Conservation (phyloP, 2,329 filamentous ascomycete species). For the Trichoderma guizhouense region DNA sequence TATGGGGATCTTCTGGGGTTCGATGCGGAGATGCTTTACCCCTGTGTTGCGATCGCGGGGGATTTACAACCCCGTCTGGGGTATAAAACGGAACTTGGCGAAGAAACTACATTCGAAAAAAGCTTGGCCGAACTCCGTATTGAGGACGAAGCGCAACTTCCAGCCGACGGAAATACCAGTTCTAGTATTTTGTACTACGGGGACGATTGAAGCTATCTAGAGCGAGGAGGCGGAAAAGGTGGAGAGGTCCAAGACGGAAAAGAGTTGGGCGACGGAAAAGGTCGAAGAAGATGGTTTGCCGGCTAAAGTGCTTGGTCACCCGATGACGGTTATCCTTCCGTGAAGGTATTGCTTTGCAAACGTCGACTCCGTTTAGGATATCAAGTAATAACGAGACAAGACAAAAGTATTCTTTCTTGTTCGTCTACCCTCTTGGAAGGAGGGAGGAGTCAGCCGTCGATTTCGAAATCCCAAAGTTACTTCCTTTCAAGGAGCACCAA, state of each 20-base stretch:
- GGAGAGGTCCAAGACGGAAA: not conserved
- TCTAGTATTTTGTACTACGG: not conserved
- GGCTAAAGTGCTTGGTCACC: not conserved
- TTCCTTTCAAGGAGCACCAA: too few relatives aligned
- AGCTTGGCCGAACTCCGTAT: not conserved
- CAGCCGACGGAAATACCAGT: constrained; percentile 1
- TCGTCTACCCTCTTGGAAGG: not conserved
- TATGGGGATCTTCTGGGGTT: constrained; percentile 1
- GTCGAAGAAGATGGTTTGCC: not conserved
- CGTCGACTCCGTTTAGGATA: not conserved
- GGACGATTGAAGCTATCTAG: not conserved
- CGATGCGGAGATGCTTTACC: constrained; percentile 1
- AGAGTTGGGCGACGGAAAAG: constrained; percentile 6
- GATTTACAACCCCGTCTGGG: not conserved
- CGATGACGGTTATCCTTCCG: not conserved
- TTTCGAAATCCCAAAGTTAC: not conserved
- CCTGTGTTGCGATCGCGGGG: not conserved
- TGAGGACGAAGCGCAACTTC: not conserved
- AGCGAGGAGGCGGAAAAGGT: not conserved
- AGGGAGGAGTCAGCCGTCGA: not conserved
- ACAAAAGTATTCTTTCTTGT: not conserved
- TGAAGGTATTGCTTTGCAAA: too few relatives aligned
- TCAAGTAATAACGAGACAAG: not conserved
- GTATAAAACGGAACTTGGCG: not conserved
- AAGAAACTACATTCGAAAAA: not conserved